Percentiles rank a stretch among this genome's conserved stretches.
Conservation (phyloP, 495 filamentous ascomycete genomes). For the Annulohypoxylon nitens region DNA sequence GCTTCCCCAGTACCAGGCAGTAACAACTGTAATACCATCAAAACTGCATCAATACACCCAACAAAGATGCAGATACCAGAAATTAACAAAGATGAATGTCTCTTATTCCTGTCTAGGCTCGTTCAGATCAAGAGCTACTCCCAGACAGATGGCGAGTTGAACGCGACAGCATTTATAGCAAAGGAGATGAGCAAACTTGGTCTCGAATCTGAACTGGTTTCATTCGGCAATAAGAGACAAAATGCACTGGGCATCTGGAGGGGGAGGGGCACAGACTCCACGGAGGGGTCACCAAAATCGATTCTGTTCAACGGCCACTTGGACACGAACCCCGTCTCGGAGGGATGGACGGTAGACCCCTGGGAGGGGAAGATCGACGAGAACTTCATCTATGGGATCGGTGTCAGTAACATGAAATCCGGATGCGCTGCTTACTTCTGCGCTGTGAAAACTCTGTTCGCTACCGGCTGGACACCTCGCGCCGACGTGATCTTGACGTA, state of each 20-base stretch:
- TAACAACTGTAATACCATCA: not conserved
- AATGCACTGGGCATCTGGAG: conserved; percentile 55
- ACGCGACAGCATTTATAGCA: conserved; percentile 31
- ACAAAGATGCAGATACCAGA: conserved; percentile 36
- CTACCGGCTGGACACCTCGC: conserved; percentile 25
- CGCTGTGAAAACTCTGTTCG: conserved; percentile 28
- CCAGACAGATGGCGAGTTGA: conserved; percentile 33
- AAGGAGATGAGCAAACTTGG: conserved; percentile 30
- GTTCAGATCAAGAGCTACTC: conserved; percentile 41
- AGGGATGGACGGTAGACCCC: conserved; percentile 39
- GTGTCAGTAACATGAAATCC: conserved; percentile 37
- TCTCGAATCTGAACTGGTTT: conserved; percentile 27
- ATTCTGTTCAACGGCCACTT: conserved; percentile 65
- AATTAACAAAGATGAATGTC: conserved; percentile 33
- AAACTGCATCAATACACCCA: not conserved
- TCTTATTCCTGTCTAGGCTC: conserved; percentile 30
- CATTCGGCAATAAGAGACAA: conserved; percentile 29
- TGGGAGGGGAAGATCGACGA: conserved; percentile 38
- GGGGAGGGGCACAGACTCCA: conserved; percentile 54
- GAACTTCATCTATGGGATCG: conserved; percentile 24
- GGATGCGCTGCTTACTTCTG: conserved; percentile 29
- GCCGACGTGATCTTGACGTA: conserved; percentile 35
- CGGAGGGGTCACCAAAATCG: conserved; percentile 39
- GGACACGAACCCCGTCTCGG: conserved; percentile 53
- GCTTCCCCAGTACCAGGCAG: not conserved